A percentile compares a stretch with the other conserved stretches of the same genome.
Conservation (phyloP, 768 basidiomycete species). For the Tricholoma sp. region DNA sequence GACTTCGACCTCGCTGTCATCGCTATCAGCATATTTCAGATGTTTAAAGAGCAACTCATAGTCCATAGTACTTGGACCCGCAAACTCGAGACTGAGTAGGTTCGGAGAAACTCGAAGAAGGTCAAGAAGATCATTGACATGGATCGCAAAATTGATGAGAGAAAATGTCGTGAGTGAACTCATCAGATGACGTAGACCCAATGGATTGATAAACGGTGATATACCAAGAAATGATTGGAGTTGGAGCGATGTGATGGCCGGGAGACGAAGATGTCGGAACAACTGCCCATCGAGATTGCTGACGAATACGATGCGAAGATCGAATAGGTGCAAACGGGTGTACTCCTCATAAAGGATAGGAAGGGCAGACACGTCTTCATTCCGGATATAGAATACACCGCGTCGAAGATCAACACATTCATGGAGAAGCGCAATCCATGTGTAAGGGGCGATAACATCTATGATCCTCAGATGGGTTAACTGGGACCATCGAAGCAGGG, state of each 20-base stretch:
- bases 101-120: not conserved
- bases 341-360: not conserved
- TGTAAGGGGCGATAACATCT: not conserved
- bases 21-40: not conserved
- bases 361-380: not conserved
- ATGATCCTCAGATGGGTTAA: not conserved
- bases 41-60: not conserved
- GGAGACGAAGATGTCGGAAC: not conserved
- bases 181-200: not conserved
- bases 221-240: not conserved
- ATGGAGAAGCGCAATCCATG: not conserved
- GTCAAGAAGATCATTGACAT: not conserved
- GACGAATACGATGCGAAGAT: not conserved
- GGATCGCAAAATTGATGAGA: not conserved
- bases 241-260: not conserved
- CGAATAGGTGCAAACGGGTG: not conserved
- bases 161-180: not conserved
- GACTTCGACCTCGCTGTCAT: not conserved
- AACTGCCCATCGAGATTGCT: not conserved
- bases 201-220: not conserved
- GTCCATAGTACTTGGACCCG: not conserved
- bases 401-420: not conserved
- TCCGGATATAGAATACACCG: not conserved
- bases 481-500: not conserved
- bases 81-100: not conserved